Evolutionary conservation across 305 asterid genomes (phyloP).

Genomic region (Nicotiana rustica): DNA sequence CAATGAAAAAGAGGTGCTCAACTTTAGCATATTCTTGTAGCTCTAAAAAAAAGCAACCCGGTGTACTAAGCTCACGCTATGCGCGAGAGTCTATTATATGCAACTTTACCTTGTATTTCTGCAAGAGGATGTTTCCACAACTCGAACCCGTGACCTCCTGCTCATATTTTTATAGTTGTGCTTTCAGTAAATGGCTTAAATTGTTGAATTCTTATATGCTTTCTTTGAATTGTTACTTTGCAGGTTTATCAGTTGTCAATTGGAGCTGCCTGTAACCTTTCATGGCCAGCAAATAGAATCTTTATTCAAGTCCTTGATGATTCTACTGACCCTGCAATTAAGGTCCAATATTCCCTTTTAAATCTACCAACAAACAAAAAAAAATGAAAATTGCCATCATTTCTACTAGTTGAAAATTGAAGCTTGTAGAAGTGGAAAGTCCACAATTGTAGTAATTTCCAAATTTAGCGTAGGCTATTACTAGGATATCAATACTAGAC

Average conservation of each 20-base stretch:
- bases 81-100: too few relatives aligned
- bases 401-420: neutral
- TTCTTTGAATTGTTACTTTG: neutral
- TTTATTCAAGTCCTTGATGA: conserved; percentile 56
- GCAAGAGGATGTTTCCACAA: too few relatives aligned
- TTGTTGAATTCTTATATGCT: neutral
- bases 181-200: neutral
- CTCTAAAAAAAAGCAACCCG: too few relatives aligned
- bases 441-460: neutral
- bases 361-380: neutral
- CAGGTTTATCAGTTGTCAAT: conserved; percentile 54
- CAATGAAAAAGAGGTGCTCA: conserved; percentile 47
- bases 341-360: conserved; percentile 37
- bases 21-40: neutral
- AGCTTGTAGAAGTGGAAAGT: neutral
- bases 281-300: conserved; percentile 51
- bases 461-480: neutral
- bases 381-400: neutral
- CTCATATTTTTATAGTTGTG: neutral
- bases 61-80: too few relatives aligned
- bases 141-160: too few relatives aligned
- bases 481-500: neutral
- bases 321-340: conserved; percentile 48
- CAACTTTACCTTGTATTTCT: too few relatives aligned
- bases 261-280: conserved; percentile 56